Evolutionary conservation across 805 yeast genomes (phyloP), one percentile per base, ranked within the genome.

Genomic region (Priceomyces fermenticarens): DNA sequence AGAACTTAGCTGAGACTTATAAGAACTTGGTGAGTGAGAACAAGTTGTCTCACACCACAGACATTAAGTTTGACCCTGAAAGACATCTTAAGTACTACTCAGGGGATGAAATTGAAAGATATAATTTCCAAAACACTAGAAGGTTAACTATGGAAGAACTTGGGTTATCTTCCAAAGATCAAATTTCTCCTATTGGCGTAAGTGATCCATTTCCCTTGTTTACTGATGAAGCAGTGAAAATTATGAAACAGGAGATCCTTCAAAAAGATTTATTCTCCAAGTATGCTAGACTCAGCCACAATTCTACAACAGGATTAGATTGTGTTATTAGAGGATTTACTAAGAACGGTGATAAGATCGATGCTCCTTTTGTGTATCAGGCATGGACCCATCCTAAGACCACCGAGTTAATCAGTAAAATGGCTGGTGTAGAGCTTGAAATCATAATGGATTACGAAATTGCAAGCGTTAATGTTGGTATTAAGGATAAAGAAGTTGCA

Each of bases 321-420:
- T 63, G 78, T 48, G 60, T 57, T 36, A 51, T 78, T 42, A 65
- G 84, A 48, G 84, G 85, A 3, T 74, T 65, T 48, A 74, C 70
- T 20, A 71, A 66, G 31, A 55, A 60, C 20, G 56, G 52, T 15
- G 58, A 51, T 31, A 39, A 46, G 12, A 44, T 60, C 31, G 41
- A 58, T n/a, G 60, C 76, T 31, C 83, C 81, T 0, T 80, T 80
- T 52, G 70, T 75, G 2, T 63, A 70, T 47, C 68, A 62, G 3
- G 84, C 84, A 4, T 78, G 84, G 83, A 72, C 71, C 3, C 80
- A 77, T 48, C 83, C 84, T 16, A 67, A 67, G 43, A 77, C 82
- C 4, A 60, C 75, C 47, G 77, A 75, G 39, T 73, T 80, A 29
- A 63, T 80, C 32, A 66, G 72, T 41, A 64, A 57, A n/a, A 78